Conservation (phyloP, 768 basidiomycete species). For the Amanita brunnescens region DNA sequence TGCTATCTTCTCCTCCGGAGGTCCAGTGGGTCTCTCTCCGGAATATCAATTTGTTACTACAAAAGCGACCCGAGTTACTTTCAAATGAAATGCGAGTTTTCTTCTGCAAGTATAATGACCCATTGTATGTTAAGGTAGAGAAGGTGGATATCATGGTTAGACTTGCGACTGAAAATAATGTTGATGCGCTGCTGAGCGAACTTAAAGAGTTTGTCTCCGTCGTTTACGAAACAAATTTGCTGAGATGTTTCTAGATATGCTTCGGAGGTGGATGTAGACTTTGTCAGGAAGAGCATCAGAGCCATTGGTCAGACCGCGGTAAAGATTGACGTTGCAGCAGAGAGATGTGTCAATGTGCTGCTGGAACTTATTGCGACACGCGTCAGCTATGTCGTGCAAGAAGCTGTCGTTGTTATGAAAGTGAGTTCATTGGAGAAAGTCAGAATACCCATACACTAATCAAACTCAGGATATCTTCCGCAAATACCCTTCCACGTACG, state of each 20-base stretch:
- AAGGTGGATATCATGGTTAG: conserved; percentile 99
- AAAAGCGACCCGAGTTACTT: conserved; percentile 85
- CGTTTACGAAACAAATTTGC: neutral
- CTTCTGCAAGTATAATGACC: conserved; percentile 99
- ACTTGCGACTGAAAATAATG: conserved; percentile 83
- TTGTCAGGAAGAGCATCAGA: conserved; percentile 89
- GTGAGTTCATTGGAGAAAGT: conserved; percentile 30
- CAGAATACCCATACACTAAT: neutral
- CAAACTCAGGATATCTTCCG: conserved; percentile 85
- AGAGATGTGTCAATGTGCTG: conserved; percentile 90
- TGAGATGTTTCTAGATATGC: conserved; percentile 55
- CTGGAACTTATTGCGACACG: conserved; percentile 88
- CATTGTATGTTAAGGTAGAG: conserved; percentile 97
- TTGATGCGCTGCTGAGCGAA: conserved; percentile 91
- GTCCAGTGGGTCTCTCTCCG: conserved; percentile 98
- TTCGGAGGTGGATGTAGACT: conserved; percentile 97
- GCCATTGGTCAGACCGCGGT: conserved; percentile 97
- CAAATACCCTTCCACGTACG: conserved; percentile 93
- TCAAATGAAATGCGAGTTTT: conserved; percentile 98
- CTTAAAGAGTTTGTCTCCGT: conserved; percentile 72
- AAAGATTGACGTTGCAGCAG: conserved; percentile 88
- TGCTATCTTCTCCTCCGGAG: conserved; percentile 93
- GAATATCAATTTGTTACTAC: conserved; percentile 93
- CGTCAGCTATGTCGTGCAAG: conserved; percentile 96
- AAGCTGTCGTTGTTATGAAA: conserved; percentile 99